phyloP scores from a whole-genome alignment of 116 monocot genomes.

The Iris pallida region DNA sequence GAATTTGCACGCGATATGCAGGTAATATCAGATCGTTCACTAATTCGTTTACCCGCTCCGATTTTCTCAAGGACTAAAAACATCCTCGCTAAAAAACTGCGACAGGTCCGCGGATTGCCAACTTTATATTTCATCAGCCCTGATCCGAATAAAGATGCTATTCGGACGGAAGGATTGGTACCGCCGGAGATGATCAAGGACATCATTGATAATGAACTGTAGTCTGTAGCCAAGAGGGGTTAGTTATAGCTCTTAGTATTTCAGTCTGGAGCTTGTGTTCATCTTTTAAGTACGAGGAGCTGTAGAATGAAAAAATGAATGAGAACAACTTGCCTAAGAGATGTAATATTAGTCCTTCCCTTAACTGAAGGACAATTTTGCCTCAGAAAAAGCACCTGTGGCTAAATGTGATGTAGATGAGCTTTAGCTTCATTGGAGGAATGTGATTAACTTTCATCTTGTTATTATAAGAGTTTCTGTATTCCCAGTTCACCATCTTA shows the following conservation, averaged over 20 bases:
- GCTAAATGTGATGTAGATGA: too few relatives aligned
- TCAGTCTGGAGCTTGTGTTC: too few relatives aligned
- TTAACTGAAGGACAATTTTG: too few relatives aligned
- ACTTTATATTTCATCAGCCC: slow-evolving; percentile 75
- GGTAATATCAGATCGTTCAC: slow-evolving; percentile 20
- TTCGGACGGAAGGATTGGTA: slow-evolving; percentile 71
- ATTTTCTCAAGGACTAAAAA: not conserved
- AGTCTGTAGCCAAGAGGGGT: slow-evolving; percentile 34
- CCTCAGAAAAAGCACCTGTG: too few relatives aligned
- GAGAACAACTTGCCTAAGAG: too few relatives aligned
- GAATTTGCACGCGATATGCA: slow-evolving; percentile 77
- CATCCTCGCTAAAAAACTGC: not conserved
- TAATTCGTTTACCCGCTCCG: not conserved
- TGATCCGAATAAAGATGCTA: slow-evolving; percentile 61
- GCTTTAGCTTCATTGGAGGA: too few relatives aligned
- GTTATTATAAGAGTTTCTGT: too few relatives aligned
- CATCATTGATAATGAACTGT: slow-evolving; percentile 70
- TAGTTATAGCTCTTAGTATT: not conserved
- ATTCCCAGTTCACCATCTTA: too few relatives aligned
- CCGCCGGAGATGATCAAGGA: slow-evolving; percentile 66
- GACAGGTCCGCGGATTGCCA: slow-evolving; percentile 66
- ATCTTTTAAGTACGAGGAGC: too few relatives aligned
- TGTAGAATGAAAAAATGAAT: too few relatives aligned
- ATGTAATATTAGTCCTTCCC: too few relatives aligned
- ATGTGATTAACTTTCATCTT: too few relatives aligned